These are phyloP conservation scores for Chalciporus sp. DNA, from an alignment of 1,284 basidiomycete genomes.

Conservation along the genomic window DNA sequence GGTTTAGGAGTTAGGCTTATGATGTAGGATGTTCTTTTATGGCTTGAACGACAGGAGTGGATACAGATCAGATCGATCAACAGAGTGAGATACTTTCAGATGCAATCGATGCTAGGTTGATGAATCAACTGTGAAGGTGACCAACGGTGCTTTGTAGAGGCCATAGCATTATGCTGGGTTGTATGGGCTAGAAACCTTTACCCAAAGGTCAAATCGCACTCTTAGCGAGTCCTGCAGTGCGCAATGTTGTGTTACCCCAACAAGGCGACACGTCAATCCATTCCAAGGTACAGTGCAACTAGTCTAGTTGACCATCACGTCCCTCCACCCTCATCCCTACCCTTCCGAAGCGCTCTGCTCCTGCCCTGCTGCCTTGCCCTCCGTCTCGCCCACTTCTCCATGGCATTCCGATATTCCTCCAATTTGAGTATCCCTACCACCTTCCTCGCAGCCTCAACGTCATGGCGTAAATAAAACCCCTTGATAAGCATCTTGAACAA, in stretches of 20 bases:
- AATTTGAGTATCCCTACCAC: constrained; percentile 59
- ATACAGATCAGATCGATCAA: too few relatives aligned
- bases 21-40: too few relatives aligned
- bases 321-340: too few relatives aligned
- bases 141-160: too few relatives aligned
- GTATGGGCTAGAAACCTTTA: too few relatives aligned
- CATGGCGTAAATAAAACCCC: constrained; percentile 56
- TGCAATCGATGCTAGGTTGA: too few relatives aligned
- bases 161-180: too few relatives aligned
- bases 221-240: too few relatives aligned
- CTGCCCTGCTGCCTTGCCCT: constrained; percentile 25
- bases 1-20: neutral
- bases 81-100: too few relatives aligned
- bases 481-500: constrained; percentile 73
- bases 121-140: too few relatives aligned
- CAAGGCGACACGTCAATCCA: constrained; percentile 9
- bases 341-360: constrained; percentile 5
- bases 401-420: constrained; percentile 30
- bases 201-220: too few relatives aligned
- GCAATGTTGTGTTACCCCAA: neutral
- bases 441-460: constrained; percentile 51
- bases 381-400: constrained; percentile 17
- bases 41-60: too few relatives aligned
- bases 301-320: neutral
- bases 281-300: constrained; percentile 5